Percentiles rank a stretch among this genome's conserved stretches.
Conservation (phyloP, 2,329 filamentous ascomycete genomes). For the Aspergillus costaricaensis region DNA sequence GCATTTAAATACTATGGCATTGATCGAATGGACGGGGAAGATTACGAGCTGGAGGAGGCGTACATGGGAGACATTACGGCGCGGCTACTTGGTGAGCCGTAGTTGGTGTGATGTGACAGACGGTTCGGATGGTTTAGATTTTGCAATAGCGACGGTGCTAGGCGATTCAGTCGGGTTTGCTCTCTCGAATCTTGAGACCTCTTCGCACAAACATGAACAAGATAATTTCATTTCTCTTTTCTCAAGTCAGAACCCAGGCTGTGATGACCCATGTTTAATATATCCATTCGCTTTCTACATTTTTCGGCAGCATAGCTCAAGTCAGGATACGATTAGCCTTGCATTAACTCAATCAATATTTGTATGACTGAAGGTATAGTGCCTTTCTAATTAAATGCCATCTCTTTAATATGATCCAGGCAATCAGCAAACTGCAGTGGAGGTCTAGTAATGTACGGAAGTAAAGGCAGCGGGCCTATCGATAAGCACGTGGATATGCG, state of each 20-base stretch:
- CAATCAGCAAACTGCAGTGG: background rate
- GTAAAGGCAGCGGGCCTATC: conserved; percentile 13
- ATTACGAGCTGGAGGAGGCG: conserved; percentile 85
- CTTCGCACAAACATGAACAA: background rate
- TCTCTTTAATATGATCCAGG: background rate
- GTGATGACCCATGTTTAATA: conserved; percentile 6
- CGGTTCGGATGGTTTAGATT: conserved; percentile 16
- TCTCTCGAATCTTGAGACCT: background rate
- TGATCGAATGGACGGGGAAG: conserved; percentile 72
- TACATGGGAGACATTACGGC: conserved; percentile 91
- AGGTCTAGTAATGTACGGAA: background rate
- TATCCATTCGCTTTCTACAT: background rate
- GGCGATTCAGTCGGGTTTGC: conserved; percentile 28
- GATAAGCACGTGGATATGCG: conserved; percentile 27
- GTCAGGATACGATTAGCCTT: background rate
- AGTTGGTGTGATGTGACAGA: conserved; percentile 23
- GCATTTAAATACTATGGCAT: conserved; percentile 82
- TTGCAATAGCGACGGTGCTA: conserved; percentile 33
- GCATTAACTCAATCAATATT: background rate
- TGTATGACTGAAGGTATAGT: background rate
- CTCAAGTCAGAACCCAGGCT: background rate
- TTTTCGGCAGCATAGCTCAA: background rate
- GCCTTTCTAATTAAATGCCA: background rate
- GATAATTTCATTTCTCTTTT: background rate
- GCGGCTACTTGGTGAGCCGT: conserved; percentile 76